These are phyloP conservation scores for Tricholoma sp. DNA, from an alignment of 768 basidiomycete genomes.

Conservation along the genomic window DNA sequence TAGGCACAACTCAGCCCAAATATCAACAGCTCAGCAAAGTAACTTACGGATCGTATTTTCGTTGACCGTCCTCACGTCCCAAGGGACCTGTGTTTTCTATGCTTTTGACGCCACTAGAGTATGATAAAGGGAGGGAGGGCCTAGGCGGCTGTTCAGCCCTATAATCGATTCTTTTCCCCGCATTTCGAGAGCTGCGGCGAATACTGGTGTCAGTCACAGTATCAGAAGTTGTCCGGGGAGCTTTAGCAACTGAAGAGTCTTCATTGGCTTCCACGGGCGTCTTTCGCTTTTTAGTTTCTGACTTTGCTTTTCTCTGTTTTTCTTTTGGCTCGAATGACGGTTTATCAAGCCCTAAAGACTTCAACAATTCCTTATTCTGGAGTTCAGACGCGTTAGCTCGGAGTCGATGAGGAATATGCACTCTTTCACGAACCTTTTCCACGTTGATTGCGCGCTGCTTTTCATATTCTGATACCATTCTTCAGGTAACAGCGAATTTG, in stretches of 20 bases:
- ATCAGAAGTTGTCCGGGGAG: constrained; percentile 23
- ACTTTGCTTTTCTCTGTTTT: constrained; percentile 23
- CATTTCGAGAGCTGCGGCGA: constrained; percentile 67
- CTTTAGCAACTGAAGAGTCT: constrained; percentile 19
- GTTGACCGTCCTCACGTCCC: constrained; percentile 30
- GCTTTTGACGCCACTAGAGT: constrained; percentile 30
- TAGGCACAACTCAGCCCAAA: constrained; percentile 19
- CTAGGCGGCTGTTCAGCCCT: constrained; percentile 34
- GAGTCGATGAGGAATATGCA: neutral
- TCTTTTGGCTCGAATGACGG: constrained; percentile 47
- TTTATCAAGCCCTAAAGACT: constrained; percentile 38
- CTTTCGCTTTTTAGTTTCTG: constrained; percentile 39
- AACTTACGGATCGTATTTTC: constrained; percentile 50
- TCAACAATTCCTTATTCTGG: constrained; percentile 42
- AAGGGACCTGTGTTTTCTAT: constrained; percentile 30
- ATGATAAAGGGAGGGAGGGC: constrained; percentile 32
- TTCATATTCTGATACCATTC: constrained; percentile 30
- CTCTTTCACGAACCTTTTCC: constrained; percentile 17
- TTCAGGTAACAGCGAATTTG: neutral
- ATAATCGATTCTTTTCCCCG: constrained; percentile 55
- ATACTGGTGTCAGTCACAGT: constrained; percentile 21
- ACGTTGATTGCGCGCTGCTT: constrained; percentile 29
- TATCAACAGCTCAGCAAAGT: neutral
- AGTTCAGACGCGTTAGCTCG: neutral
- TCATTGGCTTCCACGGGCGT: constrained; percentile 18